These are phyloP conservation scores for Diutina siamensis DNA, from an alignment of 1,139 yeast species.

Conservation along the genomic window DNA sequence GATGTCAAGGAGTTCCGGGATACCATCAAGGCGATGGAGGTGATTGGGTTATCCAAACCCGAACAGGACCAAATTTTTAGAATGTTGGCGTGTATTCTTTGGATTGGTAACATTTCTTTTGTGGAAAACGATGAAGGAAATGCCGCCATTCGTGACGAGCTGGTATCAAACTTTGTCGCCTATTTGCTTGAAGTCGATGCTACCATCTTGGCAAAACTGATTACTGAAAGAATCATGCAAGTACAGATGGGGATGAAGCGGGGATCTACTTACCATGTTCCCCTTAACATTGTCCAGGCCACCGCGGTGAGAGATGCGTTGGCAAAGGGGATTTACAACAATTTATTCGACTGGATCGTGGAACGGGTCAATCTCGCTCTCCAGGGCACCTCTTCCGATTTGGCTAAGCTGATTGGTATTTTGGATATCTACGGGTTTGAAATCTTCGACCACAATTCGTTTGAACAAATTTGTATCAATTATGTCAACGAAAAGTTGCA, in stretches of 20 bases:
- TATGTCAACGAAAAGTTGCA: constrained; percentile 95
- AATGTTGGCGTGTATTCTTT: constrained; percentile 71
- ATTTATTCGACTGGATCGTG: constrained; percentile 96
- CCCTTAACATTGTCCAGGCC: constrained; percentile 86
- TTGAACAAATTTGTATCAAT: constrained; percentile 94
- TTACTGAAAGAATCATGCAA: constrained; percentile 77
- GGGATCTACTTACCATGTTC: constrained; percentile 92
- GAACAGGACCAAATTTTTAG: constrained; percentile 91
- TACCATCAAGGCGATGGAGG: constrained; percentile 75
- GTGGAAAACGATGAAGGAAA: constrained; percentile 81
- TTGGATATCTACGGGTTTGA: constrained; percentile 98
- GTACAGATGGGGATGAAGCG: constrained; percentile 81
- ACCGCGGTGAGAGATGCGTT: constrained; percentile 90
- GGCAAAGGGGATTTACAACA: constrained; percentile 89
- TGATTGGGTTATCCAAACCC: constrained; percentile 67
- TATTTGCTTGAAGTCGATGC: constrained; percentile 78
- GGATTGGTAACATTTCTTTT: constrained; percentile 92
- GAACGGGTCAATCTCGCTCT: constrained; percentile 74
- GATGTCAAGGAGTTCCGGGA: constrained; percentile 71
- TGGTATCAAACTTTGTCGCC: constrained; percentile 90
- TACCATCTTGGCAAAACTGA: constrained; percentile 50
- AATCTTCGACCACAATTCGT: constrained; percentile 91
- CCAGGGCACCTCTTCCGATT: constrained; percentile 14
- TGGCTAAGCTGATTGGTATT: constrained; percentile 73
- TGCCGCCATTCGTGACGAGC: constrained; percentile 67